These are phyloP conservation scores for Coniferiporia weirii DNA, from an alignment of 1,284 basidiomycete genomes.

Conservation along the genomic window DNA sequence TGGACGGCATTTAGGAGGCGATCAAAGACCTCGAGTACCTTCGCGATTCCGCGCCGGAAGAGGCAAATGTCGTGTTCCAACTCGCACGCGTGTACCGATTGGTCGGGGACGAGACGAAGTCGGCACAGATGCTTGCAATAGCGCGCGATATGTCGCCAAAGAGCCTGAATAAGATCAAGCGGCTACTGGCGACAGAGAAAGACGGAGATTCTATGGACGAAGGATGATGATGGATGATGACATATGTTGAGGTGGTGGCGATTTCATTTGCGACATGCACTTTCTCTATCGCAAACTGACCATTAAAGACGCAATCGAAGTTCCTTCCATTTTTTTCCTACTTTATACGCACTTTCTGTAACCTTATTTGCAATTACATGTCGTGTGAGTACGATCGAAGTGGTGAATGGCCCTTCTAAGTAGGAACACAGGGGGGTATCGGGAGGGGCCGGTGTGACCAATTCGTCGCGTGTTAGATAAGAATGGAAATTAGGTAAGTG, in stretches of 20 bases:
- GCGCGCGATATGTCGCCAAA: conserved; percentile 84
- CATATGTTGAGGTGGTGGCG: conserved; percentile 9
- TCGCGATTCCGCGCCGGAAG: conserved; percentile 78
- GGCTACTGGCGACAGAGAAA: conserved; percentile 63
- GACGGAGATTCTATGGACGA: conserved; percentile 77
- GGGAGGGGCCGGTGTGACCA: not conserved
- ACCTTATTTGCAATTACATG: conserved; percentile 2
- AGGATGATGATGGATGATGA: conserved; percentile 34
- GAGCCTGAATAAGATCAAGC: conserved; percentile 71
- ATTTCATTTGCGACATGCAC: not conserved
- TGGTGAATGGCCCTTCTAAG: conserved; percentile 3
- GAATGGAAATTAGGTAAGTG: not conserved
- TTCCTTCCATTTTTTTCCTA: not conserved
- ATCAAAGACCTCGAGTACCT: conserved; percentile 76
- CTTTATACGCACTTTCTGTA: not conserved
- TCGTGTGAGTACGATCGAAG: not conserved
- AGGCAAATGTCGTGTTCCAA: conserved; percentile 92
- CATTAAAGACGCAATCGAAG: not conserved
- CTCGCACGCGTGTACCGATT: conserved; percentile 87
- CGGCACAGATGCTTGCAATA: conserved; percentile 77
- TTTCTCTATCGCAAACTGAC: not conserved
- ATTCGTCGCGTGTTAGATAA: not conserved
- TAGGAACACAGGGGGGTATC: not conserved
- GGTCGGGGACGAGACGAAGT: conserved; percentile 70
- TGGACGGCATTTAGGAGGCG: conserved; percentile 51